Evolutionary conservation across 257 asterid species (phyloP).

Genomic region (Capsicum pubescens): DNA sequence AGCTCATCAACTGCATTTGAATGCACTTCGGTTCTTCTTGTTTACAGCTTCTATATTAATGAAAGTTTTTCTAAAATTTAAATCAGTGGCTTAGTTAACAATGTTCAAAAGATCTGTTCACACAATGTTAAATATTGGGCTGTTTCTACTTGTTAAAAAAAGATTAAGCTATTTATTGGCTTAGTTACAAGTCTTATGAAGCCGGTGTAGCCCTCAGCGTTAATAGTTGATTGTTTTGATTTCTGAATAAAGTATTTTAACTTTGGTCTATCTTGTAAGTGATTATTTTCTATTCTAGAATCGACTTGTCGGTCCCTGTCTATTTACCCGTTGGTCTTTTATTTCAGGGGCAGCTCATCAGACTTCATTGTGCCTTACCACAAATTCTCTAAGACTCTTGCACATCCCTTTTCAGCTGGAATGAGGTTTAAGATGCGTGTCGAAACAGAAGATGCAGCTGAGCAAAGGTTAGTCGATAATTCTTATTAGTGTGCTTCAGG

Average conservation of each 20-base stretch:
- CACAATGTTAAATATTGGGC: neutral
- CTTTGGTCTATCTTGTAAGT: neutral
- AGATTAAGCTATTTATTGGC: neutral
- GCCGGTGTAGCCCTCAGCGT: neutral
- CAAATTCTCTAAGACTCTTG: conserved; percentile 78
- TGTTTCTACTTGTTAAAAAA: neutral
- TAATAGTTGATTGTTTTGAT: neutral
- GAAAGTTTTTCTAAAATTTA: neutral
- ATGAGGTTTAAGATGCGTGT: conserved; percentile 82
- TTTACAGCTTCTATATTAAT: neutral
- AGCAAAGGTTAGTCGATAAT: conserved; percentile 69
- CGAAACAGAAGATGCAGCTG: conserved; percentile 91
- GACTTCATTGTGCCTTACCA: conserved; percentile 74
- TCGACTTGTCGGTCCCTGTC: neutral
- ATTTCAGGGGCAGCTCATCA: conserved; percentile 76
- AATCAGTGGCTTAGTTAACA: neutral
- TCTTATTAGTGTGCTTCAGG: neutral
- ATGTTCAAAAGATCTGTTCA: neutral
- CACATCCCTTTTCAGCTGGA: conserved; percentile 73
- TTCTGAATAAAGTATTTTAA: neutral
- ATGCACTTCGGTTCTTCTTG: neutral
- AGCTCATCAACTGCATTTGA: neutral
- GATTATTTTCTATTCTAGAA: neutral
- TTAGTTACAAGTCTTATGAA: neutral
- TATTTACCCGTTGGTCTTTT: neutral